phyloP scores from a whole-genome alignment of 306 rosid genomes.

The Sophora flavescens region DNA sequence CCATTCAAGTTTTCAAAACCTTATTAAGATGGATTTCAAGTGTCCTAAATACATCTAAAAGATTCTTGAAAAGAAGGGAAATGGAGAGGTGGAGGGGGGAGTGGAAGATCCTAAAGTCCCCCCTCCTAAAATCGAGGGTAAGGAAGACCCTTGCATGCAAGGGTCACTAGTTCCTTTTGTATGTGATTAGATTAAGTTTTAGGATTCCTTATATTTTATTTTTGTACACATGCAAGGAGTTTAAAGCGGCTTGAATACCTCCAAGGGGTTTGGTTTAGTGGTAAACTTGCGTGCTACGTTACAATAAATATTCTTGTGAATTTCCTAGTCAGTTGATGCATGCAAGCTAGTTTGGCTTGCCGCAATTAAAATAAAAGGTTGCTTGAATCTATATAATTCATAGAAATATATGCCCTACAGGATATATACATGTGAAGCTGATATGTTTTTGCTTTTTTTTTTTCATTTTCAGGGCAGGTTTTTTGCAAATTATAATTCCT shows the following conservation, averaged over 20 bases:
- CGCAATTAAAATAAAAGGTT: neutral
- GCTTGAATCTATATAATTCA: constrained; percentile 1
- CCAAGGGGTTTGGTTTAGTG: neutral
- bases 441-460: constrained; percentile 16
- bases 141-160: no score
- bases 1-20: no score
- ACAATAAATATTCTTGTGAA: no score
- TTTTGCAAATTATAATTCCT: constrained; percentile 72
- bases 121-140: no score
- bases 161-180: neutral
- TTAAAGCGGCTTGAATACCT: neutral
- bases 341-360: neutral
- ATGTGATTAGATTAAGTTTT: neutral
- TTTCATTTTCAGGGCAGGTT: constrained; percentile 71
- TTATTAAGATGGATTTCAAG: no score
- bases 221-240: neutral
- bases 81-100: no score
- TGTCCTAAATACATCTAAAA: no score
- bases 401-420: neutral
- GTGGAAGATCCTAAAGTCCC: no score
- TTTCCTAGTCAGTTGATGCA: no score
- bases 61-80: no score
- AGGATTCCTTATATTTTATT: neutral
- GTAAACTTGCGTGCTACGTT: no score
- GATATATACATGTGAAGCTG: constrained; percentile 28